A percentile compares a stretch with the other conserved stretches of the same genome.
phyloP scores from a whole-genome alignment of 306 rosid genomes.

The Sesbania bispinosa region DNA sequence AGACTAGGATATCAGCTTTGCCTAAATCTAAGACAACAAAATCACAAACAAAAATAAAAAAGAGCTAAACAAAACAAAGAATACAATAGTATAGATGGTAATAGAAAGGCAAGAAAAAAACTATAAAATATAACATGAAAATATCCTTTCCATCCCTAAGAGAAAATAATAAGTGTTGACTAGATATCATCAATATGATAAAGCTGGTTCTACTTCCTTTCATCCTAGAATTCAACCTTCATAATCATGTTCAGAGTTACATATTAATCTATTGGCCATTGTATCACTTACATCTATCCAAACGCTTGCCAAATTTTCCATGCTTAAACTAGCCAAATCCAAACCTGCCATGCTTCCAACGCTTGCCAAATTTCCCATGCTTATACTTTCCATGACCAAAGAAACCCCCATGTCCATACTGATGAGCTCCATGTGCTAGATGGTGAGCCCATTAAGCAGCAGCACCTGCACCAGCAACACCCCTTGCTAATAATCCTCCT shows the following conservation, averaged over 20 bases:
- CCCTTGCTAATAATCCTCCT: conserved; percentile 46
- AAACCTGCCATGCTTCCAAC: conserved; percentile 48
- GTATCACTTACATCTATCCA: conserved; percentile 65
- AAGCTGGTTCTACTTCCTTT: too few relatives aligned
- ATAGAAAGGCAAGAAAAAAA: too few relatives aligned
- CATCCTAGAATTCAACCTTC: background rate
- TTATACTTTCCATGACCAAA: conserved; percentile 63
- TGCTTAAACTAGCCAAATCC: conserved; percentile 56
- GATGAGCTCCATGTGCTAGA: conserved; percentile 44
- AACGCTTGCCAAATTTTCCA: conserved; percentile 35
- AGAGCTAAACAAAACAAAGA: background rate
- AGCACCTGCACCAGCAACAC: conserved; percentile 42
- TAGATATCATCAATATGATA: too few relatives aligned
- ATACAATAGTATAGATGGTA: too few relatives aligned
- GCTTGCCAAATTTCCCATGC: conserved; percentile 77
- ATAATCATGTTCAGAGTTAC: background rate
- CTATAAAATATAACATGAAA: too few relatives aligned
- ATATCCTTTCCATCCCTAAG: too few relatives aligned
- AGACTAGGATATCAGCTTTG: conserved; percentile 82
- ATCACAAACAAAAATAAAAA: background rate
- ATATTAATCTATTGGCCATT: background rate
- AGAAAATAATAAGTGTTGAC: too few relatives aligned
- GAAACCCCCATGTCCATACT: conserved; percentile 30
- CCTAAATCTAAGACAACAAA: conserved; percentile 57
- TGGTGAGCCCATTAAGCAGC: conserved; percentile 49